Evolutionary conservation across 1,284 basidiomycete species (phyloP).

Genomic region (Polyporus tsugae): DNA sequence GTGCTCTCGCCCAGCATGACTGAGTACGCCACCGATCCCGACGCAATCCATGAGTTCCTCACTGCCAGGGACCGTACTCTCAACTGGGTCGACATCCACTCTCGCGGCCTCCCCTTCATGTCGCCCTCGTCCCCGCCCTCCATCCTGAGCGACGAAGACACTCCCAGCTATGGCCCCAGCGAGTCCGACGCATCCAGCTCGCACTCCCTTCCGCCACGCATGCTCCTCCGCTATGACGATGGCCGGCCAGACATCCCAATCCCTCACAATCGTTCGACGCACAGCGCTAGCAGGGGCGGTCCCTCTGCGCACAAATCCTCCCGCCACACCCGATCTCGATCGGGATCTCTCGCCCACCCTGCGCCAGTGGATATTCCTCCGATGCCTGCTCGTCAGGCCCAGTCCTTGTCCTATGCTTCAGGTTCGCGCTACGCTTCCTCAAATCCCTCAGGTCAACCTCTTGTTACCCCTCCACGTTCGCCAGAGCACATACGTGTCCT

Average conservation of each 20-base stretch:
- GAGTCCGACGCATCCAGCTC: slow-evolving; percentile 70
- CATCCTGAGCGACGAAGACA: slow-evolving; percentile 53
- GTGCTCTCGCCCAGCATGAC: slow-evolving; percentile 54
- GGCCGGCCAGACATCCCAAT: slow-evolving; percentile 69
- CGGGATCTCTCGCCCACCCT: slow-evolving; percentile 33
- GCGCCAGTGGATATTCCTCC: slow-evolving; percentile 28
- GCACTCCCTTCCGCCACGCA: slow-evolving; percentile 73
- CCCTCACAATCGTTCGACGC: slow-evolving; percentile 43
- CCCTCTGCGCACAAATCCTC: slow-evolving; percentile 20
- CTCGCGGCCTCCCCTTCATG: slow-evolving; percentile 48
- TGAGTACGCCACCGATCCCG: slow-evolving; percentile 68
- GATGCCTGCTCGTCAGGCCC: slow-evolving; percentile 32
- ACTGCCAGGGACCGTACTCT: slow-evolving; percentile 65
- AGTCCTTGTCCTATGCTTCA: slow-evolving; percentile 42
- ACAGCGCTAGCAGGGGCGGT: slow-evolving; percentile 20
- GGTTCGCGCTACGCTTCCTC: slow-evolving; percentile 29
- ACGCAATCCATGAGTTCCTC: slow-evolving; percentile 63
- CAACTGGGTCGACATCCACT: slow-evolving; percentile 62
- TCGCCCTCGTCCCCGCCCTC: slow-evolving; percentile 70
- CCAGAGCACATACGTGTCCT: slow-evolving; percentile 44
- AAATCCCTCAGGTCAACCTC: slow-evolving; percentile 9
- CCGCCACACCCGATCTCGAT: slow-evolving; percentile 34
- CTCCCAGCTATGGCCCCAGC: slow-evolving; percentile 52
- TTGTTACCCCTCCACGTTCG: slow-evolving; percentile 34
- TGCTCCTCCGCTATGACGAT: slow-evolving; percentile 73